Conservation (phyloP, 1,284 basidiomycete genomes). For the Polyporus tsugae region DNA sequence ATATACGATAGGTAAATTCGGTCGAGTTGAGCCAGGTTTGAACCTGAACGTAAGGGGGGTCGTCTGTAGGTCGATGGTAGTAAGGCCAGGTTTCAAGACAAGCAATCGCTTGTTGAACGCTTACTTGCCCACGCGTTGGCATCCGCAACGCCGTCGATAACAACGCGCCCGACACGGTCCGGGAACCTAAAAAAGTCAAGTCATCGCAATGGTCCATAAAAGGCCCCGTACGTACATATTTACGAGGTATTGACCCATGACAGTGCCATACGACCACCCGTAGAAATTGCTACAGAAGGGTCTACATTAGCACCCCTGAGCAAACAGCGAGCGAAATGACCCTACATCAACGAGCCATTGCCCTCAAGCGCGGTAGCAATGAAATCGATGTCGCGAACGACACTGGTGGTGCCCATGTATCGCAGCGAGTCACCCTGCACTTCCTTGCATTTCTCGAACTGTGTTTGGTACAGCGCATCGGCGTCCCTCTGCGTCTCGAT, state of each 20-base stretch:
- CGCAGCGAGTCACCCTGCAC: conserved; percentile 49
- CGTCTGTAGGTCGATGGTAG: conserved; percentile 29
- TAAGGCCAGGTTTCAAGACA: not conserved
- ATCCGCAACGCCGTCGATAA: conserved; percentile 38
- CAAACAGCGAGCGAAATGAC: conserved; percentile 34
- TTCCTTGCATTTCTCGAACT: conserved; percentile 47
- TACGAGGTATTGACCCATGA: conserved; percentile 38
- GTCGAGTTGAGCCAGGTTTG: conserved; percentile 41
- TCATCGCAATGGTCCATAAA: not conserved
- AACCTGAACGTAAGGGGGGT: conserved; percentile 46
- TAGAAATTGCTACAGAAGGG: conserved; percentile 35
- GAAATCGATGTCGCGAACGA: conserved; percentile 52
- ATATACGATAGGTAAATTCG: conserved; percentile 44
- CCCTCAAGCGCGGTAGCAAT: conserved; percentile 50
- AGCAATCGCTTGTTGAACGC: conserved; percentile 7
- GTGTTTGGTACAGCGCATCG: conserved; percentile 45
- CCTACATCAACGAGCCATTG: conserved; percentile 49
- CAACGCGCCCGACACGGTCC: conserved; percentile 36
- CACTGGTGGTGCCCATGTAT: conserved; percentile 54
- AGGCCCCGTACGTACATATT: conserved; percentile 32
- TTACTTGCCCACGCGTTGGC: conserved; percentile 40
- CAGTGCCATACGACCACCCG: conserved; percentile 37
- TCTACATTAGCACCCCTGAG: not conserved
- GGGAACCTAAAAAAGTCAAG: conserved; percentile 29
- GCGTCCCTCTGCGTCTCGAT: conserved; percentile 46